Evolutionary conservation across 2,329 filamentous ascomycete genomes (phyloP), one percentile per base, ranked within the genome.

Genomic region (Colletotrichum paranaense): DNA sequence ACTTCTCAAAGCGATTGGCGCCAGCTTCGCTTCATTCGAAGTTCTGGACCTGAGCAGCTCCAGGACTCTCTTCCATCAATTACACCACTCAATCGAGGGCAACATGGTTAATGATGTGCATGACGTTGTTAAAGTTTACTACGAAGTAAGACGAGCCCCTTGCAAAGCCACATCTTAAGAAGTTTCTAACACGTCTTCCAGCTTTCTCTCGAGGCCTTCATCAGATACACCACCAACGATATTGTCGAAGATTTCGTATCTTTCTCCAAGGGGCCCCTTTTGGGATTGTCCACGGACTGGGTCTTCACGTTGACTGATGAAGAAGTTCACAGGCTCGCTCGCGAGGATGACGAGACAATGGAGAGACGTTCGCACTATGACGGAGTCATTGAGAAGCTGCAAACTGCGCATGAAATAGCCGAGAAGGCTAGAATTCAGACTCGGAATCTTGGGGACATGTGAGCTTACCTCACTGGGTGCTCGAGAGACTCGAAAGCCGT

Each of bases 51-150:
- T 59, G 38, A 35, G 8, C 4, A 49, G 67, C 16, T 26, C 32
- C 5, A 32, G 12, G 7, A 4, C 14, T 2, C 24, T 72, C 11
- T 68, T 68, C 8, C 76, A 77, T 2, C 75, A 73, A 0, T 76
- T 68, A 11, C 78, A 80, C n/a, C 73, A 71, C 16, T 74, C 72
- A 2, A 69, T 65, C 1, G 74, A 73, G 2, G 73, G 78, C 8
- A 83, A 81, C 49, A 81, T 80, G 64, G 68, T 78, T 11, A 56
- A 80, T 5, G 80, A 82, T 19, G 79, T 84, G 0, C 82, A 84
- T 35, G 82, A 84, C 38, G 73, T 82, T 1, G 75, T 84, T 11
- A 82, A 80, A 38, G 80, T 81, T 0, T 84, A 84, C 22, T 84
- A 84, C 53, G 75, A 83, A 76, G 81, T 82, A 77, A 38, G 75